Percentiles rank a stretch among this genome's conserved stretches.
Evolutionary conservation across 768 basidiomycete genomes (phyloP).

Genomic region (Boletus patriciae): DNA sequence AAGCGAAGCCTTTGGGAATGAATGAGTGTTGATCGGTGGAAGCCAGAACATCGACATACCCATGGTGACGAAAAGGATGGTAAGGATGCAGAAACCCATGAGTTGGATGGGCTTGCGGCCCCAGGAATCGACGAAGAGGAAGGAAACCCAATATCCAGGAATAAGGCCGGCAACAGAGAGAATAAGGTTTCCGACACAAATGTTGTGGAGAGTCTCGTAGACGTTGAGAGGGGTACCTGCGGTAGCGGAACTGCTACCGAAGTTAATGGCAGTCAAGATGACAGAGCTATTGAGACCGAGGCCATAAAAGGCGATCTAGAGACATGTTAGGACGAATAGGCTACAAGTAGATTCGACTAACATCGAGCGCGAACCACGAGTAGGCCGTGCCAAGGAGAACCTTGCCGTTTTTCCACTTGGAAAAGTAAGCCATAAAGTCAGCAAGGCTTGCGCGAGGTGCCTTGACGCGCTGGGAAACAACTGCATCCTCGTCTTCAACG

Average conservation of each 20-base stretch:
- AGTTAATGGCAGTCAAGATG: slow-evolving; percentile 71
- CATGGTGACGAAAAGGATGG: slow-evolving; percentile 65
- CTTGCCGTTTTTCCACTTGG: slow-evolving; percentile 76
- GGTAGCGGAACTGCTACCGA: slow-evolving; percentile 42
- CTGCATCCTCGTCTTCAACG: slow-evolving; percentile 49
- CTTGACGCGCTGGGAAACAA: slow-evolving; percentile 53
- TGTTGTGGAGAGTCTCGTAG: slow-evolving; percentile 60
- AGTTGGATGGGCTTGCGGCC: slow-evolving; percentile 82
- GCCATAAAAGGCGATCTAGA: slow-evolving; percentile 83
- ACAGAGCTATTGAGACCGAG: slow-evolving; percentile 81
- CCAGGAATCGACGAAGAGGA: slow-evolving; percentile 71
- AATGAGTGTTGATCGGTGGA: background rate
- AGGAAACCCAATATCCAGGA: slow-evolving; percentile 65
- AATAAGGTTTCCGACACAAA: slow-evolving; percentile 74
- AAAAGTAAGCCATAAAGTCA: slow-evolving; percentile 71
- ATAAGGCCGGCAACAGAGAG: slow-evolving; percentile 76
- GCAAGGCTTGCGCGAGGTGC: slow-evolving; percentile 66
- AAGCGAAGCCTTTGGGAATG: slow-evolving; percentile 57
- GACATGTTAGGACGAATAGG: background rate
- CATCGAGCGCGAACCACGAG: slow-evolving; percentile 89
- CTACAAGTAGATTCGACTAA: slow-evolving; percentile 34
- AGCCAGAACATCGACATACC: slow-evolving; percentile 41
- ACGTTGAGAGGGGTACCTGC: slow-evolving; percentile 38
- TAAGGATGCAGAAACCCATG: slow-evolving; percentile 71
- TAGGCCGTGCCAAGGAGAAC: slow-evolving; percentile 75